Base-by-base conservation (phyloP, 2,329 filamentous ascomycete species). In the Trichoderma semiorbis region DNA sequence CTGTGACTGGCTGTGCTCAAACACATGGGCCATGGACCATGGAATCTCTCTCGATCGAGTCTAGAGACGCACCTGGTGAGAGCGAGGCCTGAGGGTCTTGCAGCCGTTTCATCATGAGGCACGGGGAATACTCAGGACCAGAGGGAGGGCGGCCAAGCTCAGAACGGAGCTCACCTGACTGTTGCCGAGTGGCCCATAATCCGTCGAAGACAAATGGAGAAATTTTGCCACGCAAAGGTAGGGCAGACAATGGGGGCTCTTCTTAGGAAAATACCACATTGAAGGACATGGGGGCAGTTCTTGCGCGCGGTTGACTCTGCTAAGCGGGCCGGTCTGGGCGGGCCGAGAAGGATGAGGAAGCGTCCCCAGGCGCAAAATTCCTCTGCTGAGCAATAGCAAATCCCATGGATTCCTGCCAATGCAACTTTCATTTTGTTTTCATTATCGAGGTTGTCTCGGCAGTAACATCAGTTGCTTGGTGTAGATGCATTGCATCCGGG, bases 101-200 rank as follows among this genome's bases (percentile, higher is more conserved):
- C 53, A 58, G 39, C 36, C 30, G 66, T 69, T 69, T 69, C 55
- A 69, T 60, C 66, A 36, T 50, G 53, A 50, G 55, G 32, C 66
- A 69, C 28, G 26, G 55, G 66, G 36, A 61, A 47, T 60, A 50
- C 18, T 28, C 66, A 69, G 39, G 36, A 57, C 28, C 55, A 34
- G 58, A 69, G 28, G 66, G 66, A 69, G 66, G 66, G 66, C 28
- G 58, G 55, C 36, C 58, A 61, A 69, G 57, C 66, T 69, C 66
- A 69, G 43, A 43, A 50, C 24, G 55, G 55, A 69, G 66, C 53
- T 61, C 55, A 26, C 26, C 28, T n/a, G 39, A 32, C 39, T 50
- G n/a, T 61, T 32, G 30, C 14, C 8, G 32, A n/a, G 30, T 28
- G 43, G 21, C 7, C 34, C 34, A 43, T 21, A 47, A 24, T 24